Percentiles rank a stretch among this genome's conserved stretches.
Conservation (phyloP, 2,329 filamentous ascomycete genomes). For the Cryphonectria parasitica region DNA sequence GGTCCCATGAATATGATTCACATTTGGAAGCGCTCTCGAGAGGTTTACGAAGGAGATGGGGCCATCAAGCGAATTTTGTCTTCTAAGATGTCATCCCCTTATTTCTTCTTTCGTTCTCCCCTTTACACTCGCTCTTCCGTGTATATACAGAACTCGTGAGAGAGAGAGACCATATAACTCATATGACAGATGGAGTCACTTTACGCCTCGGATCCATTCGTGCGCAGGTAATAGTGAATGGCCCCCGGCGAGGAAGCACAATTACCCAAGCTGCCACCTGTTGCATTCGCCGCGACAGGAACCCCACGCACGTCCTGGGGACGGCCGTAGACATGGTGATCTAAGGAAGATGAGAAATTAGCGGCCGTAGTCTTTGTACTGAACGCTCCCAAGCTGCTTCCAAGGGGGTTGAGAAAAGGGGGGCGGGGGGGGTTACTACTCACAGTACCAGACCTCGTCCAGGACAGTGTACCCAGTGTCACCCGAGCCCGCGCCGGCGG, state of each 20-base stretch:
- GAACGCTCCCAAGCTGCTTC: too few relatives aligned
- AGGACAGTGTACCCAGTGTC: constrained; percentile 63
- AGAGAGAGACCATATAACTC: not conserved
- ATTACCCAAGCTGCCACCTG: constrained; percentile 54
- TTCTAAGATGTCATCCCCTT: not conserved
- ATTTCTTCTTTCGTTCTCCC: not conserved
- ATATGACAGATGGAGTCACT: not conserved
- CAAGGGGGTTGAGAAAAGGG: too few relatives aligned
- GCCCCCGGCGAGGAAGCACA: constrained; percentile 59
- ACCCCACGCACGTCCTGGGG: constrained; percentile 56
- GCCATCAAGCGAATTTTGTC: not conserved
- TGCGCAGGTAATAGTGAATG: constrained; percentile 58
- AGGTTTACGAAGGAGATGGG: not conserved
- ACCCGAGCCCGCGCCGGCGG: constrained; percentile 54
- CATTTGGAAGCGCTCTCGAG: not conserved
- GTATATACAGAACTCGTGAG: not conserved
- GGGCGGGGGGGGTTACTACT: constrained; percentile 3
- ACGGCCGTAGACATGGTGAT: constrained; percentile 61
- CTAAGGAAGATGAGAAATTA: constrained; percentile 1
- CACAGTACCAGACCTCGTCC: constrained; percentile 67
- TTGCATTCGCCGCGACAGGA: constrained; percentile 47
- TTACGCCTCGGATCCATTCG: constrained; percentile 42
- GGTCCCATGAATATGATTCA: not conserved
- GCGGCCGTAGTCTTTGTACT: not conserved
- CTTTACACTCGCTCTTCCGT: not conserved